Base-by-base conservation (phyloP, 2,329 filamentous ascomycete genomes). In the Bipolaris sorokiniana region DNA sequence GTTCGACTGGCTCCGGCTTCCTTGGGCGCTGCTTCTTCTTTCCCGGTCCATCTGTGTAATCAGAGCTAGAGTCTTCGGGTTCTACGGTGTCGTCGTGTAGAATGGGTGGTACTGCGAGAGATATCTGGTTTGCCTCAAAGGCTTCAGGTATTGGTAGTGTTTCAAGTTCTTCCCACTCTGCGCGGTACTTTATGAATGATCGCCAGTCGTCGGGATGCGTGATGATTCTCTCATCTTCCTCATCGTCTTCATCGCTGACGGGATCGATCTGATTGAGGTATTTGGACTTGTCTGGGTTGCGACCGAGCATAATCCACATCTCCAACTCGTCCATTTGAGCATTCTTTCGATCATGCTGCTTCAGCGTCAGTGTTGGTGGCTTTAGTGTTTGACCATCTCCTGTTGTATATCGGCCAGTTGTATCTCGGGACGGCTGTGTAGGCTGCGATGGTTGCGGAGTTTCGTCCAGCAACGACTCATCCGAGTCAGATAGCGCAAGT, bases 201-300 rank as follows among this genome's bases (percentile, higher is more conserved):
- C 81, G 78, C 84, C 84, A 86, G 48, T 80, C 72, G n/a, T 74
- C 65, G 9, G 77, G 52, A 10, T 80, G 76, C 44, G 61, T 76
- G 63, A 51, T 62, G 64, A 51, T 63, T 63, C 67, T 73, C 77
- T 64, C 62, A 9, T 22, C 36, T 10, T 40, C 28, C 71, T 76
- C 57, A 72, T 68, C 34, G 62, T 51, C 71, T 42, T 65, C 57
- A 7, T 62, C 38, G 13, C 65, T 18, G 10, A 31, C 28, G 2
- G 3, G 28, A 13, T 31, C 28, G 28, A 31, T 11, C 28, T 31
- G 28, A 10, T 31, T 5, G 10, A 31, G 28, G 28, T 31, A 31
- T 10, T 31, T 31, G 28, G 10, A 31, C 18, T 58, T 34, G 22
- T 66, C 26, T 13, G 62, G 38, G 51, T 48, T 63, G 23, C 75